phyloP scores from a whole-genome alignment of 768 basidiomycete species.

The Leucogyrophana mollusca region DNA sequence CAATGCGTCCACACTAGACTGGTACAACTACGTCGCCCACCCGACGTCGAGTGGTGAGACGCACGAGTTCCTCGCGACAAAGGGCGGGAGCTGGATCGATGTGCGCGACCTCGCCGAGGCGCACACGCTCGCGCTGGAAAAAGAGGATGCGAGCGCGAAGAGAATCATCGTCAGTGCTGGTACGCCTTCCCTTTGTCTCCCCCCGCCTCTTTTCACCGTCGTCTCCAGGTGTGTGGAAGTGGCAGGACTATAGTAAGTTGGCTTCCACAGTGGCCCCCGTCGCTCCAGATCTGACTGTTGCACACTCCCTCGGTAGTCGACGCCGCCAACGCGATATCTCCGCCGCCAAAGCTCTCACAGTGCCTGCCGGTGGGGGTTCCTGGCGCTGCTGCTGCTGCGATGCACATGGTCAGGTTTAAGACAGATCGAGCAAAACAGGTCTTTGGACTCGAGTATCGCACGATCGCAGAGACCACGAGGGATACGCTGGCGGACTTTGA shows the following conservation, averaged over 20 bases:
- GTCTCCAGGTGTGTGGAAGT: slow-evolving; percentile 22
- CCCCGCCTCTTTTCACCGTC: not conserved
- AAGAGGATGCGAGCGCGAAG: slow-evolving; percentile 51
- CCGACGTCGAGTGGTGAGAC: slow-evolving; percentile 15
- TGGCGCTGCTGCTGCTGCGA: slow-evolving; percentile 25
- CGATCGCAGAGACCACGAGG: slow-evolving; percentile 37
- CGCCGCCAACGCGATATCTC: slow-evolving; percentile 31
- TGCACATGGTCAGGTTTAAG: slow-evolving; percentile 30
- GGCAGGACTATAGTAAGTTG: slow-evolving; percentile 29
- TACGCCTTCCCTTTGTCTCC: slow-evolving; percentile 1
- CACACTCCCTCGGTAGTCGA: too few relatives aligned
- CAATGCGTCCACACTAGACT: slow-evolving; percentile 36
- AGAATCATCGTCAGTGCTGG: slow-evolving; percentile 51
- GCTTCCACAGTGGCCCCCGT: not conserved
- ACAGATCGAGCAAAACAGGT: slow-evolving; percentile 37
- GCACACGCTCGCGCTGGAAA: slow-evolving; percentile 51
- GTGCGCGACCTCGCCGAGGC: slow-evolving; percentile 56
- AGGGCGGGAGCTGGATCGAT: slow-evolving; percentile 41
- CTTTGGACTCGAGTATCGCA: slow-evolving; percentile 41
- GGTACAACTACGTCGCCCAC: slow-evolving; percentile 33
- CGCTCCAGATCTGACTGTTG: too few relatives aligned
- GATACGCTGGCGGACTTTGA: slow-evolving; percentile 44
- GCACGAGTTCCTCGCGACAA: slow-evolving; percentile 21
- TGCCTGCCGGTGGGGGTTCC: slow-evolving; percentile 32
- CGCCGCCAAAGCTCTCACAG: slow-evolving; percentile 26